phyloP scores from a whole-genome alignment of 768 basidiomycete genomes.

The Mycena leptocephala region DNA sequence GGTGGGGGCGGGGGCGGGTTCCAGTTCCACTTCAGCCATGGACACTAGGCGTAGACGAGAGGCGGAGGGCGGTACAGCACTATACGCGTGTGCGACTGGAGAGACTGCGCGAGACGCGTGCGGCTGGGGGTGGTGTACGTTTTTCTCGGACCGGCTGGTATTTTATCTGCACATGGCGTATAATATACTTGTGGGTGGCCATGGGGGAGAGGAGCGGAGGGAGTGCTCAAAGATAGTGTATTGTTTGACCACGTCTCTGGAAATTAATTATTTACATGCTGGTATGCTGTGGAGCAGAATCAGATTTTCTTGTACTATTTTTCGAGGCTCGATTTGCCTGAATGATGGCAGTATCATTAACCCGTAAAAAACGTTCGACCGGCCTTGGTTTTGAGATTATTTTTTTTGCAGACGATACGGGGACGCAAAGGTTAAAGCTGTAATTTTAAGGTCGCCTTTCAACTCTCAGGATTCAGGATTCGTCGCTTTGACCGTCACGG shows the following conservation, averaged over 20 bases:
- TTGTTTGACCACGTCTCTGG: conserved; percentile 24
- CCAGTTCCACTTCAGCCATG: conserved; percentile 59
- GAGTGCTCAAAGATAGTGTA: conserved; percentile 34
- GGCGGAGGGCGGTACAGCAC: no score
- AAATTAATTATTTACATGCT: neutral
- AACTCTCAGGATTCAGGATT: no score
- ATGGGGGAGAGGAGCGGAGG: neutral
- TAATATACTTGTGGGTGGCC: neutral
- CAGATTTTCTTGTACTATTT: no score
- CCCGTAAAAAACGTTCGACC: no score
- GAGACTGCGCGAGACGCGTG: neutral
- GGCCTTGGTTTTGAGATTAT: no score
- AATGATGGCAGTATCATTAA: no score
- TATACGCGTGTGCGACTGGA: no score
- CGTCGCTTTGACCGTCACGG: neutral
- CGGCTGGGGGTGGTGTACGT: neutral
- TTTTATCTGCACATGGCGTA: neutral
- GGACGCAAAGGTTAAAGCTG: no score
- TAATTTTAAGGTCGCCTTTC: no score
- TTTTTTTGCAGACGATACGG: no score
- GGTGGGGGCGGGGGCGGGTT: conserved; percentile 48
- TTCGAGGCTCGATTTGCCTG: no score
- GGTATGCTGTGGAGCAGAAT: no score
- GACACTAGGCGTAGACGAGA: conserved; percentile 37
- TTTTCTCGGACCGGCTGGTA: conserved; percentile 7